A percentile compares a stretch with the other conserved stretches of the same genome.
Conservation (phyloP, 257 asterid species). For the Ehretia macrophylla region DNA sequence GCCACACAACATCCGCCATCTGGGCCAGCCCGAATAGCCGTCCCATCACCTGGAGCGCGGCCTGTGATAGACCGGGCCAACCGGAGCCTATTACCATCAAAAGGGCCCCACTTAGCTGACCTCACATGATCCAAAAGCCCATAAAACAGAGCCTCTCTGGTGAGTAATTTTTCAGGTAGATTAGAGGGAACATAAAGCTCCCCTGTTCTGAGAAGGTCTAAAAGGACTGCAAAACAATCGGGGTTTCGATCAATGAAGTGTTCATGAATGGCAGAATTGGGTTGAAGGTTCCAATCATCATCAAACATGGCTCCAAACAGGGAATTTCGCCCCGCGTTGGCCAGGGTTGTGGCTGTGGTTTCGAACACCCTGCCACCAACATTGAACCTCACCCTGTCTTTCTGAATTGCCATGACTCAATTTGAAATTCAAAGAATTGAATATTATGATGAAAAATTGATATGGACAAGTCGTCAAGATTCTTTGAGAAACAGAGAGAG, state of each 20-base stretch:
- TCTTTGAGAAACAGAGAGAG: conserved; percentile 13
- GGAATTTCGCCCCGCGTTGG: conserved; percentile 82
- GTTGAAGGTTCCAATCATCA: conserved; percentile 63
- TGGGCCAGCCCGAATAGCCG: conserved; percentile 87
- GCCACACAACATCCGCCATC: conserved; percentile 96
- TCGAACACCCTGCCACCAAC: conserved; percentile 83
- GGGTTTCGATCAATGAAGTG: conserved; percentile 91
- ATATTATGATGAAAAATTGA: neutral
- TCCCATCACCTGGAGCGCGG: conserved; percentile 83
- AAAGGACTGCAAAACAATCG: conserved; percentile 72
- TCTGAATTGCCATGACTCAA: conserved; percentile 70
- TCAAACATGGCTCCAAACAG: conserved; percentile 88
- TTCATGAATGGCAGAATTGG: conserved; percentile 36
- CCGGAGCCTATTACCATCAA: conserved; percentile 72
- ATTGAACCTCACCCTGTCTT: conserved; percentile 65
- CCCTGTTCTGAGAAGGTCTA: conserved; percentile 86
- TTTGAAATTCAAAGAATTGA: neutral
- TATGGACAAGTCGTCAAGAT: conserved; percentile 9
- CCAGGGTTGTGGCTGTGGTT: conserved; percentile 83
- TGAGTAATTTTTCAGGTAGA: conserved; percentile 56
- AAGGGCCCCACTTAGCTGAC: conserved; percentile 80
- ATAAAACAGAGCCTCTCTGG: conserved; percentile 71
- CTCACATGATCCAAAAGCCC: conserved; percentile 75
- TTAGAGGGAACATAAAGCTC: conserved; percentile 65
- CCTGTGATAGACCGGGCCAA: conserved; percentile 46